Base-by-base conservation (phyloP, 371 early-diverging fungal genomes). In the Vittaforma corneae region DNA sequence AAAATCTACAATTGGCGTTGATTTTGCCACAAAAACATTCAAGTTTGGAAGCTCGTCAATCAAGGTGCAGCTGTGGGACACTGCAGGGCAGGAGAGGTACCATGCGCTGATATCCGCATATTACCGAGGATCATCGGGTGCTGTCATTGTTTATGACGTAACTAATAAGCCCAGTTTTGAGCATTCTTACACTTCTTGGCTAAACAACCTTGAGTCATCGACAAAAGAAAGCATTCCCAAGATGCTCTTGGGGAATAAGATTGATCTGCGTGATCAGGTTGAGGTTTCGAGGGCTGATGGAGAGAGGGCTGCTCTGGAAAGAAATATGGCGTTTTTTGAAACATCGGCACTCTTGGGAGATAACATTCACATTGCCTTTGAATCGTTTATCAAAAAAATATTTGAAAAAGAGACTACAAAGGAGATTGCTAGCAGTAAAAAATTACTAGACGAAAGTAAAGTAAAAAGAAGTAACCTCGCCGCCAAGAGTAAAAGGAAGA, bases 41-140 rank as follows among this genome's bases (percentile, higher is more conserved):
- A 87, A 91, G 74, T 89, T 97, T 11, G 91, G 93, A 68, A 84
- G 84, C 59, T 90, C 92, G 80, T 88, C 87, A 28, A 90, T 98
- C 72, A 98, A 98, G 81, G 93, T 94, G 33, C 97, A 98, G 80
- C 94, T 98, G 71, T 98, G 99, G 99, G 97, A 93, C 74, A 92
- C 93, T 59, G 81, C 82, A 24, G 82, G 82, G 11, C 82, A 82
- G 59, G 82, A 82, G 65, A 66, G 82, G 60, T 82, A 80, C 68
- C 62, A 79, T 46, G 80, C 82, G 14, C 80, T 82, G 18, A 81
- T 77, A n/a, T 75, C 77, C 34, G 79, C 81, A 37, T 99, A 97
- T 81, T 98, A 98, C 79, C 91, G 99, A 74, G 97, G 97, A 16
- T 93, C 99, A n/a, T 87, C 89, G 9, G 99, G 97, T 45, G 96